A percentile compares a stretch with the other conserved stretches of the same genome.
Conservation (phyloP, 257 asterid genomes). For the Primulina eburnea region DNA sequence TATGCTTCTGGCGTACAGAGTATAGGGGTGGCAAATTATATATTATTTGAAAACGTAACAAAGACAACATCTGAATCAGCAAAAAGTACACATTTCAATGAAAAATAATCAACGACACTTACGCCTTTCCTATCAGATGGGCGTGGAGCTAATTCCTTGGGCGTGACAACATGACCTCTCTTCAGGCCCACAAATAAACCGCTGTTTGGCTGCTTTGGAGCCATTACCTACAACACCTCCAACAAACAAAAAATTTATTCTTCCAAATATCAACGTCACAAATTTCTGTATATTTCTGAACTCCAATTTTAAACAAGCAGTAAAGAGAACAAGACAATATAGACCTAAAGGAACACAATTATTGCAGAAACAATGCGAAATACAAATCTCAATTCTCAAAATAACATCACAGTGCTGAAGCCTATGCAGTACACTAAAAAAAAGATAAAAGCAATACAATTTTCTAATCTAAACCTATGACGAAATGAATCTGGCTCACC, state of each 20-base stretch:
- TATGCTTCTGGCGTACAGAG: background rate
- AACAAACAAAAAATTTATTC: background rate
- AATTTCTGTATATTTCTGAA: background rate
- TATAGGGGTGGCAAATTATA: too few species aligned
- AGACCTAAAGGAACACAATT: background rate
- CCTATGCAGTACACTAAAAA: too few species aligned
- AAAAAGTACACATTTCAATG: too few species aligned
- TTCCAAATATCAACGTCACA: background rate
- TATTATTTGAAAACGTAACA: background rate
- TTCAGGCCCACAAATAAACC: slow-evolving; percentile 76
- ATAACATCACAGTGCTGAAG: too few species aligned
- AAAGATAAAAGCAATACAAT: too few species aligned
- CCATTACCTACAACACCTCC: slow-evolving; percentile 47
- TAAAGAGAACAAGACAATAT: background rate
- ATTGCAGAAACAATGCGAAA: background rate
- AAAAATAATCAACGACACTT: slow-evolving; percentile 16
- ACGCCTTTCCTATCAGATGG: slow-evolving; percentile 94
- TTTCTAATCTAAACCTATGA: too few species aligned
- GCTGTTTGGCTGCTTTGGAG: slow-evolving; percentile 75
- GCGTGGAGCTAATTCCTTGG: slow-evolving; percentile 75
- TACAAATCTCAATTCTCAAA: too few species aligned
- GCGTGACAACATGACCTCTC: slow-evolving; percentile 81
- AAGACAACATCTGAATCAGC: background rate
- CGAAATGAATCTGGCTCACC: background rate
- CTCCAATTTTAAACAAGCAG: background rate